Evolutionary conservation across 2,329 filamentous ascomycete genomes (phyloP).

Genomic region (Trichoderma endophyticum): DNA sequence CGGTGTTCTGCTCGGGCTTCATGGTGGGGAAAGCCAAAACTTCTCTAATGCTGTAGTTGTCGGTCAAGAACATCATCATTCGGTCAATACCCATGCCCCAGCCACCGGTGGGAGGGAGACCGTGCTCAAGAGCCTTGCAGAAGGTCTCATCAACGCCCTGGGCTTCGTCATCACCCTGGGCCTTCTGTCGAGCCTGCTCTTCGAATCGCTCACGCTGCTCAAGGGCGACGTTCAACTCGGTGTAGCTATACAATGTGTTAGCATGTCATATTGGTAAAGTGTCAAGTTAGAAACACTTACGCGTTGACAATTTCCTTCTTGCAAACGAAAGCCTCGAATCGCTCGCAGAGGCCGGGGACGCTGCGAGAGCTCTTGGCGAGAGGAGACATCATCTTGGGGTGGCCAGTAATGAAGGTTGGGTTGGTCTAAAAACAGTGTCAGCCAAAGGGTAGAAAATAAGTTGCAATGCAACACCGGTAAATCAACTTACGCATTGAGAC

Average conservation of each 20-base stretch:
- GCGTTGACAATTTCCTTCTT: slow-evolving; percentile 85
- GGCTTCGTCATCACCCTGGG: slow-evolving; percentile 93
- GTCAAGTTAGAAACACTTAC: slow-evolving; percentile 26
- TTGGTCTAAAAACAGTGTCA: slow-evolving; percentile 52
- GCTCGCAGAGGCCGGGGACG: slow-evolving; percentile 82
- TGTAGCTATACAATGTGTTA: slow-evolving; percentile 53
- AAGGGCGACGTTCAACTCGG: slow-evolving; percentile 89
- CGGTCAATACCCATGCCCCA: slow-evolving; percentile 97
- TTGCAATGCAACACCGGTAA: not conserved
- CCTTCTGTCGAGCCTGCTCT: slow-evolving; percentile 95
- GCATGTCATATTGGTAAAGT: not conserved
- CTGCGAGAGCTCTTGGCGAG: slow-evolving; percentile 91
- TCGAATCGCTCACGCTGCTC: slow-evolving; percentile 83
- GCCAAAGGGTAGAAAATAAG: not conserved
- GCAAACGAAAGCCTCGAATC: slow-evolving; percentile 90
- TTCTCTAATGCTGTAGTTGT: slow-evolving; percentile 93
- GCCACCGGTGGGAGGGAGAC: slow-evolving; percentile 88
- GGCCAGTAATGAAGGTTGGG: slow-evolving; percentile 63
- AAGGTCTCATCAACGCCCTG: slow-evolving; percentile 96
- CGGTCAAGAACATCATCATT: slow-evolving; percentile 90
- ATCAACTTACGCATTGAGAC: slow-evolving; percentile 64
- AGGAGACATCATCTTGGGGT: slow-evolving; percentile 74
- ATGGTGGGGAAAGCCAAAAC: slow-evolving; percentile 97
- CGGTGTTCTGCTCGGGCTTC: slow-evolving; percentile 69
- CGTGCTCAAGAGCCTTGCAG: slow-evolving; percentile 83